Base-by-base conservation (phyloP, 2,329 filamentous ascomycete genomes). In the Fusarium avenaceum region DNA sequence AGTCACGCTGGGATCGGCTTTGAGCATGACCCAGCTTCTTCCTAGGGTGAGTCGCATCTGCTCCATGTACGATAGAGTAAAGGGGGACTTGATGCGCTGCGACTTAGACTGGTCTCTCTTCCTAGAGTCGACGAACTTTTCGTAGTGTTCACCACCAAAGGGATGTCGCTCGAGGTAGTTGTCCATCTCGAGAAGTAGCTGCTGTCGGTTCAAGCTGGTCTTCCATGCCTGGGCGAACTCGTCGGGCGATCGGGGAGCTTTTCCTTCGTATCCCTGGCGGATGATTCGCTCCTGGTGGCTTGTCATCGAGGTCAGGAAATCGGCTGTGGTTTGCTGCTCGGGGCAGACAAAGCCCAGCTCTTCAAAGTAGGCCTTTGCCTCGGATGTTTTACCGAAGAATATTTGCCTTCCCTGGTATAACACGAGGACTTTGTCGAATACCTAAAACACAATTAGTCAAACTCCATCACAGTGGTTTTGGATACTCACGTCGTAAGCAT, bases 351-450 rank as follows among this genome's bases (percentile, higher is more conserved):
- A 92, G 0, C 90, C 90, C 53, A 77, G 62, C 13, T 62, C 54
- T 50, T 73, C 67, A 22, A 77, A 77, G 15, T 77, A 77, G 11
- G 58, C 45, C 39, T 68, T 74, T 13, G 75, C 75, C 19, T 75
- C 60, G 5, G 52, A 44, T 3, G 73, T 72, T 38, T 62, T 68
- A 4, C 75, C 75, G 42, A 76, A 76, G 67, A 74, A 92, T 53
- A 91, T 87, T 66, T 90, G 89, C 49, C 86, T 85, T 11, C 90
- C 90, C 67, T 91, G 87, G 72, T 91, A 90, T 2, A 92, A 82
- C 0, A 92, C 81, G 3, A 90, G 79, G 0, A 89, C 90, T 74
- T 92, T 92, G 76, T 92, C 89, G 64, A 92, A 92, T 1, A 88
- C 76, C 66, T 69, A 1, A 3, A 9, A 1, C 13, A 14, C 8